Base-by-base conservation (phyloP, 2,329 filamentous ascomycete species). In the Ambrosiella beaveri region DNA sequence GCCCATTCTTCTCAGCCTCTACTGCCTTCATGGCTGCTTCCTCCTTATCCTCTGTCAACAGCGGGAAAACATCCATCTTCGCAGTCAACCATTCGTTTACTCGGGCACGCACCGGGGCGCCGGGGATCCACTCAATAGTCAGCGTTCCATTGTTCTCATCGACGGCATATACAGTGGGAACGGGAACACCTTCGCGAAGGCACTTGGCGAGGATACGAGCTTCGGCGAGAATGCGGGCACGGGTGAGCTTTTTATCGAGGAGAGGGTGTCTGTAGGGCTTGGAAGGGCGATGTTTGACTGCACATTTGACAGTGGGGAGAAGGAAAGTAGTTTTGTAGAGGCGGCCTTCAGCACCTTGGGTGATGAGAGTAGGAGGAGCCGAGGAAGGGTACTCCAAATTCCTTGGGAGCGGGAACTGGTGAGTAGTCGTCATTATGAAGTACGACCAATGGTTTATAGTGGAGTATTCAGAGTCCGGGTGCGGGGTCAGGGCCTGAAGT, bases 281-380 rank as follows among this genome's bases (percentile, higher is more conserved):
- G 35, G 82, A 77, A 0, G 91, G 90, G 0, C 93, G 87, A 75
- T 94, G 83, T 73, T 98, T 98, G 62, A 97, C 80, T 0, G 91
- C 88, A 67, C 83, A 86, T 12, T 85, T 80, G 8, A 80, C 74
- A 59, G 75, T 68, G 44, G 86, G 78, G 1, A 77, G 69, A 57
- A 96, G 82, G 72, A 88, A 94, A 58, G 80, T 83, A 15, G 88
- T 91, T 69, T 82, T 84, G 80, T 94, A 97, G 67, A 98, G 81
- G 63, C 91, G 88, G 61, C 88, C 90, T 79, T 98, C 93, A 68
- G 93, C 93, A 71, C 93, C 93, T 76, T 97, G 93, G 59, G 88
- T 84, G 64, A 97, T 80, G 66, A 95, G 85, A 54, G 68, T 70
- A 62, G 88, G 81, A 54, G 79, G 70, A 64, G 74, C 69, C 44